A percentile compares a stretch with the other conserved stretches of the same genome.
Conservation (phyloP, 2,329 filamentous ascomycete species). For the Colletotrichum tabaci region DNA sequence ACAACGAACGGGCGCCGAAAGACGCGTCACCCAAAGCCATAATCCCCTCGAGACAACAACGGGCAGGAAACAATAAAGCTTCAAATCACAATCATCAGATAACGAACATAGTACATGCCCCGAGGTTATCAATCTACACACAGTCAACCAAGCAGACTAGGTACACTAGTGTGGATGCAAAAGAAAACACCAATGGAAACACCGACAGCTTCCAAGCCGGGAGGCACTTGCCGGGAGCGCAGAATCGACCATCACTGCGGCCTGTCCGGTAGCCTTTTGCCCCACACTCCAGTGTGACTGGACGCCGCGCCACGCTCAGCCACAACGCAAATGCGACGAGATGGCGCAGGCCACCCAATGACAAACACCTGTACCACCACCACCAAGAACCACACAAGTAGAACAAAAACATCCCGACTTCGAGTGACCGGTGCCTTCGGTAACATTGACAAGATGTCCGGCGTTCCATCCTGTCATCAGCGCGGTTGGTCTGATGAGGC, state of each 20-base stretch:
- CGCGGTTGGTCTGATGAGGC: slow-evolving; percentile 16
- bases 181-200: slow-evolving; percentile 1
- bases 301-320: slow-evolving; percentile 4
- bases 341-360: background rate
- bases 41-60: background rate
- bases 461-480: slow-evolving; percentile 35
- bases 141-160: too few species aligned
- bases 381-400: background rate
- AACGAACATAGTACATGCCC: background rate
- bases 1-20: background rate
- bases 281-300: background rate
- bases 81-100: background rate
- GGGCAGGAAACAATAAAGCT: background rate
- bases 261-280: too few species aligned
- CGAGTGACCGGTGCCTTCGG: background rate
- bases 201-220: slow-evolving; percentile 14
- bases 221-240: slow-evolving; percentile 9
- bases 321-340: background rate
- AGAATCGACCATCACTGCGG: background rate
- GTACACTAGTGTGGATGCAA: too few species aligned
- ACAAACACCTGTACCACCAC: too few species aligned
- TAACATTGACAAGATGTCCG: slow-evolving; percentile 18
- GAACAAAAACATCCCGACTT: slow-evolving; percentile 12
- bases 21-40: slow-evolving; percentile 12
- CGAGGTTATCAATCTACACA: background rate